phyloP scores from a whole-genome alignment of 176 grass and related monocot genomes.

The Tillandsia fasciculata region DNA sequence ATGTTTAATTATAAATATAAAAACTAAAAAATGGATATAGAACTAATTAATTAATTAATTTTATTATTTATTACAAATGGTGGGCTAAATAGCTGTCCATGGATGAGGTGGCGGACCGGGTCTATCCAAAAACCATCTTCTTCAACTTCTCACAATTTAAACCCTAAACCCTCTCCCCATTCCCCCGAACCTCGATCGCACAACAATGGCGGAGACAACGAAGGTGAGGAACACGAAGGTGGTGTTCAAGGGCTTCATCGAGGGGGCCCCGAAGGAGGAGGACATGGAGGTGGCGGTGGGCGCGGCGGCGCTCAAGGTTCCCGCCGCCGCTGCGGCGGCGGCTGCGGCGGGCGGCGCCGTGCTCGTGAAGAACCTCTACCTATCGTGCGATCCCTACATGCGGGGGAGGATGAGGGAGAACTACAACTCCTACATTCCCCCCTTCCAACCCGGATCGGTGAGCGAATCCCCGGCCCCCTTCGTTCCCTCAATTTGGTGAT shows the following conservation, averaged over 20 bases:
- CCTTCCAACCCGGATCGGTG: slow-evolving; percentile 73
- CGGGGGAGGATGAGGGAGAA: slow-evolving; percentile 51
- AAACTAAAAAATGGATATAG: too few relatives aligned
- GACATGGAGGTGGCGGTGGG: slow-evolving; percentile 64
- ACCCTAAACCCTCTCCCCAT: background rate
- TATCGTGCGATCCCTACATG: slow-evolving; percentile 93
- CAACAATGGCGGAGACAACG: slow-evolving; percentile 20
- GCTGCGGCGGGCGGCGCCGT: slow-evolving; percentile 22
- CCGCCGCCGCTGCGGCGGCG: slow-evolving; percentile 18
- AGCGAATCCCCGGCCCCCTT: background rate
- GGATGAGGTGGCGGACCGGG: background rate
- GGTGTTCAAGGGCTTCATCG: slow-evolving; percentile 55
- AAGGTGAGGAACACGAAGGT: slow-evolving; percentile 64
- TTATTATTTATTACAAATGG: too few relatives aligned
- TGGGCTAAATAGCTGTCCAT: too few relatives aligned
- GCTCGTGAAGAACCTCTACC: slow-evolving; percentile 71
- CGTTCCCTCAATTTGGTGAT: background rate
- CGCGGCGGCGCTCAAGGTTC: slow-evolving; percentile 27
- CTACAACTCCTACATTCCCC: slow-evolving; percentile 57
- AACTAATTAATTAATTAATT: too few relatives aligned
- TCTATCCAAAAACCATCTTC: background rate
- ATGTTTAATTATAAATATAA: too few relatives aligned
- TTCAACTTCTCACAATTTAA: background rate
- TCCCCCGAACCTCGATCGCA: background rate
- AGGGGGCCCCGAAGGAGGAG: slow-evolving; percentile 52